Evolutionary conservation across 257 asterid species (phyloP).

Genomic region (Solanum ossicruentum): DNA sequence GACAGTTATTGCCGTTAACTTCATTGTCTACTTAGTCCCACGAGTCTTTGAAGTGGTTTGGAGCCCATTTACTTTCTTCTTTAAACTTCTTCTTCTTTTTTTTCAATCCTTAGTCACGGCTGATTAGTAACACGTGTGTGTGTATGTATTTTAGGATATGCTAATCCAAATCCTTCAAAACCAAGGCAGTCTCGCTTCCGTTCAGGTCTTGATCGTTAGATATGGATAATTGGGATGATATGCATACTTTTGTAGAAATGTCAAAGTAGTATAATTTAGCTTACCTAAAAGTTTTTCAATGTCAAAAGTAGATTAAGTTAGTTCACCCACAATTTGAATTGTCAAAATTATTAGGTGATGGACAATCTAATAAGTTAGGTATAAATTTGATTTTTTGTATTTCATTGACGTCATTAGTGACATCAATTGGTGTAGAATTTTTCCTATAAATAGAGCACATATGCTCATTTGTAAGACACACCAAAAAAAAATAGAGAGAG

Average conservation of each 20-base stretch:
- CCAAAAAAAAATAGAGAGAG: too few relatives aligned
- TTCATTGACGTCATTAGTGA: too few relatives aligned
- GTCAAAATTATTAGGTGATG: too few relatives aligned
- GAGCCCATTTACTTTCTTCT: conserved; percentile 72
- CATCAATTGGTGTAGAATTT: too few relatives aligned
- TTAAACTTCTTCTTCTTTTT: not conserved
- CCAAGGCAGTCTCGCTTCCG: conserved; percentile 39
- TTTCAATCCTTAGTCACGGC: not conserved
- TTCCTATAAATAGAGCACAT: too few relatives aligned
- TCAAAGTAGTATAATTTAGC: too few relatives aligned
- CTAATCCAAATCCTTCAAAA: conserved; percentile 59
- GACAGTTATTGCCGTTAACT: conserved; percentile 53
- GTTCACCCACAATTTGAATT: too few relatives aligned
- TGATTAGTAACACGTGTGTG: conserved; percentile 1
- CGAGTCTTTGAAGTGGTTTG: conserved; percentile 65
- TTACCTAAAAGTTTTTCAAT: too few relatives aligned
- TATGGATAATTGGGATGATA: conserved; percentile 91
- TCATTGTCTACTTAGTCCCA: conserved; percentile 60
- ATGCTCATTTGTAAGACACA: too few relatives aligned
- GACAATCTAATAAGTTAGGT: too few relatives aligned
- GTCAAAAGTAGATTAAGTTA: too few relatives aligned
- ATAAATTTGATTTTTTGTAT: too few relatives aligned
- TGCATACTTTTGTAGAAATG: conserved; percentile 22
- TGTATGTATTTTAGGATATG: conserved; percentile 37
- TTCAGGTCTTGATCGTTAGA: conserved; percentile 80